Conservation (phyloP, 2,329 filamentous ascomycete species). For the Cladosporium velox region DNA sequence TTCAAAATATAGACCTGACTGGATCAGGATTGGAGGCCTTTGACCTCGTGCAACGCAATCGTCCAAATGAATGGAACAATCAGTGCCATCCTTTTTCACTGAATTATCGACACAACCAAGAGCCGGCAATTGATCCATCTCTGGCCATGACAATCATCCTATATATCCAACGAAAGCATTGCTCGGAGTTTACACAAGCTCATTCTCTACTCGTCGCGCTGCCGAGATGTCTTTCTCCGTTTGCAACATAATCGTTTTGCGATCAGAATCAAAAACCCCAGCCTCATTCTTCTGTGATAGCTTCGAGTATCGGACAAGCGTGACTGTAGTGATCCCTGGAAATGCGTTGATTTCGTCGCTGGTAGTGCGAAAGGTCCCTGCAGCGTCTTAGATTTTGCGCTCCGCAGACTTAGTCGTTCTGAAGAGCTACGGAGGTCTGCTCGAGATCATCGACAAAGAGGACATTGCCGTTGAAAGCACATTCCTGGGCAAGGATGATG, state of each 20-base stretch:
- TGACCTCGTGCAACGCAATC: not conserved
- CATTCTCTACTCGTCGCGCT: not conserved
- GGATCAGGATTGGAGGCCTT: conserved; percentile 14
- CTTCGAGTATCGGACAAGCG: not conserved
- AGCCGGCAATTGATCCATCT: not conserved
- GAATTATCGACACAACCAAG: not conserved
- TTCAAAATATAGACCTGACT: conserved; percentile 16
- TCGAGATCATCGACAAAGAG: too few relatives aligned
- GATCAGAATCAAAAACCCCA: not conserved
- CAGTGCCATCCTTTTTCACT: not conserved
- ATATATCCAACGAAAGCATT: not conserved
- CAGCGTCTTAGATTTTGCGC: not conserved
- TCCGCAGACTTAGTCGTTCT: too few relatives aligned
- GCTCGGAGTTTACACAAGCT: not conserved
- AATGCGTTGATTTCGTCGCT: not conserved
- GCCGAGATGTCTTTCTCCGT: not conserved
- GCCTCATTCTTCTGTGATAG: not conserved
- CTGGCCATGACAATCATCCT: not conserved
- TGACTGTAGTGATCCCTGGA: not conserved
- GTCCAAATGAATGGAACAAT: too few relatives aligned
- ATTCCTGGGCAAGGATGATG: too few relatives aligned
- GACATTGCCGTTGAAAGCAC: too few relatives aligned
- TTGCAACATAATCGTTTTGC: not conserved
- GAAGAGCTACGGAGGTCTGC: too few relatives aligned
- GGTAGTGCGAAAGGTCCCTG: not conserved